Evolutionary conservation across 495 filamentous ascomycete species (phyloP).

Genomic region (Astrothelium subdiscretum): DNA sequence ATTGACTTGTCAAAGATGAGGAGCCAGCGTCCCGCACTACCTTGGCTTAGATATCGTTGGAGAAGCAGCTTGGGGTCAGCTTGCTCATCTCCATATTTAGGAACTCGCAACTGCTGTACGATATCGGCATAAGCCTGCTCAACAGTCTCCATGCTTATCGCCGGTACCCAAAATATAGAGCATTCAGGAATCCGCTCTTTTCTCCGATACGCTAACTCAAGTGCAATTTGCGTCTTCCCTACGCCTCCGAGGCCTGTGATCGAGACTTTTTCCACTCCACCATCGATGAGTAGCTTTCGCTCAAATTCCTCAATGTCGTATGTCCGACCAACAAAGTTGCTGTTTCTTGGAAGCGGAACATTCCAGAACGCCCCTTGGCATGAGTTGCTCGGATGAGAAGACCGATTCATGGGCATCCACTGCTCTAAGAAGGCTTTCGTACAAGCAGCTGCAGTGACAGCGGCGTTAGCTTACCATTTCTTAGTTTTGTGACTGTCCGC

Average conservation of each 20-base stretch:
- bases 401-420: background rate
- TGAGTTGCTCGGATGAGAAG: background rate
- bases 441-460: constrained; percentile 18
- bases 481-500: constrained; percentile 24
- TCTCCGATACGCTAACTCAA: constrained; percentile 35
- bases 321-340: constrained; percentile 24
- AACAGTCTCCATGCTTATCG: constrained; percentile 29
- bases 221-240: constrained; percentile 42
- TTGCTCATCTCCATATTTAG: constrained; percentile 13
- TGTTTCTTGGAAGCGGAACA: constrained; percentile 21
- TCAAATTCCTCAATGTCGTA: constrained; percentile 16
- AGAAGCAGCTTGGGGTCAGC: constrained; percentile 23
- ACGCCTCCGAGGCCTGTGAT: constrained; percentile 38
- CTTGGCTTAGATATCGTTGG: constrained; percentile 22
- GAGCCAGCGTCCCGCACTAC: constrained; percentile 1
- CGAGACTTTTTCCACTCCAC: constrained; percentile 14
- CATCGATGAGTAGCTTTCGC: constrained; percentile 18
- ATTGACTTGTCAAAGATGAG: constrained; percentile 13
- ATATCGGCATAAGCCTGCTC: constrained; percentile 37
- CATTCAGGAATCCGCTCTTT: constrained; percentile 28
- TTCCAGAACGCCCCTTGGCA: background rate
- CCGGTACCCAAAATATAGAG: constrained; percentile 41
- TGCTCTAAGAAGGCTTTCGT: constrained; percentile 6
- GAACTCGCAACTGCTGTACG: constrained; percentile 14
- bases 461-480: constrained; percentile 16